These are phyloP conservation scores for Taphrina communis DNA, from an alignment of 1,139 yeast species.

Conservation along the genomic window DNA sequence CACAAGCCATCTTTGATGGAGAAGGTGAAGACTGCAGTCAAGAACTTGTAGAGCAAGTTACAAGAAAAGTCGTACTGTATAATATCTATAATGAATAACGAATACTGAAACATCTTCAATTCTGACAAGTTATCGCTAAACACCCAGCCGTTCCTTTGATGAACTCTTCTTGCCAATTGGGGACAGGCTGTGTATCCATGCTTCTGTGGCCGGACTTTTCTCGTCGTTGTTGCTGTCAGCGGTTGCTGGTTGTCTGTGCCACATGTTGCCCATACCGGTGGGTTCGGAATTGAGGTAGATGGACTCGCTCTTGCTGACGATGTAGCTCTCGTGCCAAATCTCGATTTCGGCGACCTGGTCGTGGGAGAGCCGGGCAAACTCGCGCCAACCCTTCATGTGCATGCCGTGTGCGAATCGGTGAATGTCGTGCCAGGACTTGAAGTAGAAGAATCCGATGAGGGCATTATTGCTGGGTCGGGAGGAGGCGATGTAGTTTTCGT, in stretches of 20 bases:
- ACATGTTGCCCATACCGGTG: slow-evolving; percentile 17
- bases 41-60: slow-evolving; percentile 9
- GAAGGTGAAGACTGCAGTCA: slow-evolving; percentile 39
- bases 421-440: slow-evolving; percentile 14
- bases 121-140: no score
- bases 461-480: not conserved
- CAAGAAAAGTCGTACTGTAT: slow-evolving; percentile 1
- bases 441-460: slow-evolving; percentile 11
- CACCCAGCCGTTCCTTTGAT: not conserved
- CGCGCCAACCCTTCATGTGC: slow-evolving; percentile 22
- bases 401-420: slow-evolving; percentile 23
- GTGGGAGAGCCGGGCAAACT: not conserved
- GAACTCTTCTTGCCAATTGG: not conserved
- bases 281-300: slow-evolving; percentile 21
- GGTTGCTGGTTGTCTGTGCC: not conserved
- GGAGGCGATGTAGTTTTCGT: slow-evolving; percentile 10
- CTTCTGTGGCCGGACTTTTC: not conserved
- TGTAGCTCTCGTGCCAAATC: slow-evolving; percentile 24
- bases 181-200: not conserved
- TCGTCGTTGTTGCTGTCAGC: not conserved
- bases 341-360: not conserved
- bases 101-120: not conserved
- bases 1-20: slow-evolving; percentile 38
- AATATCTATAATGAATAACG: slow-evolving; percentile 14
- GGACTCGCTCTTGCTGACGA: slow-evolving; percentile 14